Evolutionary conservation across 1,139 yeast species (phyloP).

Genomic region (Casaregolazyma lundiana): DNA sequence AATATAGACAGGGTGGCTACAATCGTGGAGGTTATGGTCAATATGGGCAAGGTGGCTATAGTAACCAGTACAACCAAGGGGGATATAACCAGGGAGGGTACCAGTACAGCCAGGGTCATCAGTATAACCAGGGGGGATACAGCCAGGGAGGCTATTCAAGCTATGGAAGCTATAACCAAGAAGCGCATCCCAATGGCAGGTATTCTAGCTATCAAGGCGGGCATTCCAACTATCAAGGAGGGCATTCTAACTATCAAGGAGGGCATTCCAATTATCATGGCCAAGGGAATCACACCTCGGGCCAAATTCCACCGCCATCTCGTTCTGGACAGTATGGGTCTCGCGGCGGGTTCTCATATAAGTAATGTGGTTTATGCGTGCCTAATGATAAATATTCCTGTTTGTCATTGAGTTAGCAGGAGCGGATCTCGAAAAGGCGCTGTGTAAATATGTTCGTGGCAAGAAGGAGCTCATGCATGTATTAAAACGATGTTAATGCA

Average conservation of each 20-base stretch:
- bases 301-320: slow-evolving; percentile 12
- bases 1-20: slow-evolving; percentile 1
- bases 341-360: slow-evolving; percentile 11
- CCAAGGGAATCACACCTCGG: slow-evolving; percentile 1
- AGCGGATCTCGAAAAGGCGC: too few relatives aligned
- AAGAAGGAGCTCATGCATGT: too few relatives aligned
- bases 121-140: slow-evolving; percentile 14
- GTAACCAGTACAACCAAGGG: slow-evolving; percentile 9
- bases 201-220: neutral
- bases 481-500: too few relatives aligned
- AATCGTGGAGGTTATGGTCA: slow-evolving; percentile 4
- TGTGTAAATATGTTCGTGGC: too few relatives aligned
- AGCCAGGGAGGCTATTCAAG: slow-evolving; percentile 10
- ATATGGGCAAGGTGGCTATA: slow-evolving; percentile 9
- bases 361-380: too few relatives aligned
- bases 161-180: slow-evolving; percentile 10
- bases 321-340: slow-evolving; percentile 9
- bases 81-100: slow-evolving; percentile 15
- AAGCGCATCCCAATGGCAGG: slow-evolving; percentile 2
- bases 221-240: slow-evolving; percentile 10
- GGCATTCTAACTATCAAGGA: slow-evolving; percentile 10
- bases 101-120: slow-evolving; percentile 13
- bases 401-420: too few relatives aligned
- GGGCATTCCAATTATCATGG: neutral
- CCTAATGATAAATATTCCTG: too few relatives aligned